Conservation (phyloP, 2,329 filamentous ascomycete genomes). For the Endocalyx cinctus region DNA sequence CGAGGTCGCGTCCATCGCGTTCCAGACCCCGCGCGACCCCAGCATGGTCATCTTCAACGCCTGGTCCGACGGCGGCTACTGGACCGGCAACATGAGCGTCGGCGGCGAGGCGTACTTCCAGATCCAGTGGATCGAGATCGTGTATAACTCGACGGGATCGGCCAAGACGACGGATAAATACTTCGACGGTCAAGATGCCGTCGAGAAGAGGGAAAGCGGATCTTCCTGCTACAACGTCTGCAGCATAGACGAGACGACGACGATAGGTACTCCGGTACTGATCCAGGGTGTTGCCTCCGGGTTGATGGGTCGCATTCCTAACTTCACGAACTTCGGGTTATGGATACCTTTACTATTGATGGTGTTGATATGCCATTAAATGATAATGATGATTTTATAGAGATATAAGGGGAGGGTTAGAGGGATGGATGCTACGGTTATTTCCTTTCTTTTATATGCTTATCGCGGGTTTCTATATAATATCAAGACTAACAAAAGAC, state of each 20-base stretch:
- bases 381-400: too few relatives aligned
- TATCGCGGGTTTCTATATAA: too few relatives aligned
- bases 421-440: too few relatives aligned
- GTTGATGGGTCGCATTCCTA: conserved; percentile 12
- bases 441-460: too few relatives aligned
- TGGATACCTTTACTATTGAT: conserved; percentile 20
- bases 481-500: too few relatives aligned
- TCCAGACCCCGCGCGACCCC: conserved; percentile 50
- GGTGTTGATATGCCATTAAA: conserved; percentile 13
- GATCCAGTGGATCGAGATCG: conserved; percentile 59
- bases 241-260: conserved; percentile 31
- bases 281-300: conserved; percentile 20
- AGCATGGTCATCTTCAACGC: conserved; percentile 53
- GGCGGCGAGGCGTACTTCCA: conserved; percentile 49
- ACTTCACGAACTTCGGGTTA: conserved; percentile 12
- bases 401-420: too few relatives aligned
- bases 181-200: not conserved
- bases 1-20: conserved; percentile 46
- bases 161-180: conserved; percentile 10
- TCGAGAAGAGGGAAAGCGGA: conserved; percentile 13
- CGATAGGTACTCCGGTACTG: conserved; percentile 35
- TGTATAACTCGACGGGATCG: conserved; percentile 41
- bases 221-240: conserved; percentile 24
- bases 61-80: conserved; percentile 57
- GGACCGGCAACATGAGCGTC: conserved; percentile 55